Evolutionary conservation across 495 filamentous ascomycete genomes (phyloP).

Genomic region (Recurvomyces mirabilis): DNA sequence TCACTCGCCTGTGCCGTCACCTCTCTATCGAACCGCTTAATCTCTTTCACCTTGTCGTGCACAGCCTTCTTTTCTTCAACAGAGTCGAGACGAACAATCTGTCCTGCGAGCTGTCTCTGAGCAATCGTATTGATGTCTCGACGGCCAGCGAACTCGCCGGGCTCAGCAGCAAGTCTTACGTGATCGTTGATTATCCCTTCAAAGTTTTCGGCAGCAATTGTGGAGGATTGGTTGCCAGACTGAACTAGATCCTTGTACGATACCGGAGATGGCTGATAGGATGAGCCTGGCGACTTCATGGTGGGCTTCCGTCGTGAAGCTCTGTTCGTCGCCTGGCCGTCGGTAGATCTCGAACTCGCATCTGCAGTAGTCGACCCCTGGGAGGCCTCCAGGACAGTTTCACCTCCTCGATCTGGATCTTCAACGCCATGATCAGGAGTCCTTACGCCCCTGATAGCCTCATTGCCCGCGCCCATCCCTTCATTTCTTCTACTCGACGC

Average conservation of each 20-base stretch:
- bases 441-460: conserved; percentile 2
- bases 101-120: not conserved
- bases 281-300: not conserved
- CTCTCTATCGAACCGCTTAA: not conserved
- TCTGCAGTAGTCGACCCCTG: not conserved
- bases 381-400: not conserved
- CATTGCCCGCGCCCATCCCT: not conserved
- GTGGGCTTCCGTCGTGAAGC: not conserved
- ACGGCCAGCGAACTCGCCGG: not conserved
- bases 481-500: not conserved
- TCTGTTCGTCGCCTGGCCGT: not conserved
- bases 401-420: conserved; percentile 7
- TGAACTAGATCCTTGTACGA: not conserved
- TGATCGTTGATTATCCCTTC: conserved; percentile 12
- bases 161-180: conserved; percentile 5
- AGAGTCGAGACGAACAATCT: conserved; percentile 8
- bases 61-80: conserved; percentile 13
- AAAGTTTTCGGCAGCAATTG: conserved; percentile 13
- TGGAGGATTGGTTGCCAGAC: conserved; percentile 5
- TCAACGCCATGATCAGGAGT: not conserved
- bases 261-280: not conserved
- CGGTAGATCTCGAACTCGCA: not conserved
- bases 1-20: not conserved
- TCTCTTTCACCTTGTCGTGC: not conserved
- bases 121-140: conserved; percentile 5